Evolutionary conservation across 164 flowering plant species (phyloP), one percentile per base, ranked within the genome.

Genomic region (Nymphaea thermarum): DNA sequence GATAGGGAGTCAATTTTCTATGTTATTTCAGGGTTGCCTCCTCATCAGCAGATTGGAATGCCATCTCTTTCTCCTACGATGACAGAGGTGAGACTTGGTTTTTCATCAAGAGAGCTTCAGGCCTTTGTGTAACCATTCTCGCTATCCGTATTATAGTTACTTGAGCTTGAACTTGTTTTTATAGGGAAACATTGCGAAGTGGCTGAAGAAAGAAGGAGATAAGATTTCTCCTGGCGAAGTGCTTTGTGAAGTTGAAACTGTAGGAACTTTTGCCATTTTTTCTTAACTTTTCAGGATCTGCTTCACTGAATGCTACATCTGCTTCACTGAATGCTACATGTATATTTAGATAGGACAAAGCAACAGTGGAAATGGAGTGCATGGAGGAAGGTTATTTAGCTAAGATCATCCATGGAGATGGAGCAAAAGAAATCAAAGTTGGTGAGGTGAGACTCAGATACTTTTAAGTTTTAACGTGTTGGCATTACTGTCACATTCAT

Each of bases 311-410:
- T n/a, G 16, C 25, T 62, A 62, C 16, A 10, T 6, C 4, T 8
- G 2, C 42, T 62, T 51, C 12, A 51, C 57, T 51, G 57, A 25
- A 51, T 51, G 57, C 57, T 15, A 17, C 12, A 62, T 55, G 60
- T 62, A 62, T 60, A 16, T 66, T 64, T 68, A 43, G 25, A 0
- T 64, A 93, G 98, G 98, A 94, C 80, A 94, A 94, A 82, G 97
- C 98, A 17, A 91, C 98, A 3, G 98, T 94, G 15, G 98, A 94
- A 78, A 87, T 94, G 98, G 98, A 94, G 77, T 89, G 96, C 78
- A 91, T 94, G 98, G 98, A 94, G 74, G 98, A 94, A 71, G 97
- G 98, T n/a, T 94, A 84, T 80, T 76, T 91, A 73, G 98, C 97
- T 47, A 94, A 88, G 82, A 94, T 94, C 62, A 36, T 94, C 66